phyloP scores from a whole-genome alignment of 345 rosid genomes.

The Excoecaria agallocha region DNA sequence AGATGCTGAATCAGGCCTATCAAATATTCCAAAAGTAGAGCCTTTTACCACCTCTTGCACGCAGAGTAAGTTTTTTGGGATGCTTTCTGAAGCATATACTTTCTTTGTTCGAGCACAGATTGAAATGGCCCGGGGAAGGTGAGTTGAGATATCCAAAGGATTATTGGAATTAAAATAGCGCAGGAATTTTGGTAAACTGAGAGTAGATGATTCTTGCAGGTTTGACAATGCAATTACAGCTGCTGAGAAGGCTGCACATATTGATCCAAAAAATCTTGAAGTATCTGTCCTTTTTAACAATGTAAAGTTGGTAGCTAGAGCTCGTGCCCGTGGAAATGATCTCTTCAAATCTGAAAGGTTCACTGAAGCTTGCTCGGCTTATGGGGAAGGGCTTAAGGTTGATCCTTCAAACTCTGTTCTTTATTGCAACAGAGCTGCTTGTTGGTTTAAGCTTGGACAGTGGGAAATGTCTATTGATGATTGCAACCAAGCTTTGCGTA shows the following conservation, averaged over 20 bases:
- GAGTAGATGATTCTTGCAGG: slow-evolving; percentile 68
- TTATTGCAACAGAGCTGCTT: slow-evolving; percentile 82
- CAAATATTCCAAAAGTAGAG: slow-evolving; percentile 49
- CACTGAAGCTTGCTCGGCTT: slow-evolving; percentile 92
- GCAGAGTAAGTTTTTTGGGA: slow-evolving; percentile 61
- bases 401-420: slow-evolving; percentile 83
- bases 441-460: slow-evolving; percentile 77
- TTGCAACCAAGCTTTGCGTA: slow-evolving; percentile 65
- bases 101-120: slow-evolving; percentile 72
- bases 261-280: slow-evolving; percentile 71
- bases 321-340: slow-evolving; percentile 80
- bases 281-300: slow-evolving; percentile 54
- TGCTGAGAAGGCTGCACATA: slow-evolving; percentile 74
- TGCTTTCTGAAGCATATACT: slow-evolving; percentile 74
- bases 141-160: slow-evolving; percentile 29
- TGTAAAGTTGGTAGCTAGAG: slow-evolving; percentile 64
- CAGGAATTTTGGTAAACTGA: slow-evolving; percentile 25
- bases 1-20: slow-evolving; percentile 60
- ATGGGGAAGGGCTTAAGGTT: slow-evolving; percentile 79
- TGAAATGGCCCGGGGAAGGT: slow-evolving; percentile 96
- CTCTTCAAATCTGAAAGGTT: slow-evolving; percentile 94
- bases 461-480: slow-evolving; percentile 88
- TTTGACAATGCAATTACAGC: slow-evolving; percentile 79
- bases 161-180: slow-evolving; percentile 12
- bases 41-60: slow-evolving; percentile 35